A percentile compares a stretch with the other conserved stretches of the same genome.
Conservation (phyloP, 208 protist genomes). For the Angomonas ambiguus region DNA sequence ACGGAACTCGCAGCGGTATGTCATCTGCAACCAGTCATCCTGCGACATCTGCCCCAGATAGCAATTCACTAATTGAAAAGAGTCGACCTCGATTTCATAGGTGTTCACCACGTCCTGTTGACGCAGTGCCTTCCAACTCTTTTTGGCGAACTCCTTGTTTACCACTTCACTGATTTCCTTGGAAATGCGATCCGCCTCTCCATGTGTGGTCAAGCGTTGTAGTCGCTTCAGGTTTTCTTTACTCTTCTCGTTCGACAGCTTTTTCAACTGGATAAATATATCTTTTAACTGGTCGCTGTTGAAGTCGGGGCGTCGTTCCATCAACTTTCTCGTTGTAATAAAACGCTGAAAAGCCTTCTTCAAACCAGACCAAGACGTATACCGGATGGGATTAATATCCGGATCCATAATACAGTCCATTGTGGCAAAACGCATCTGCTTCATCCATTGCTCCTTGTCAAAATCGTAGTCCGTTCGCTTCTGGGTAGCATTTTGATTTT, state of each 20-base stretch:
- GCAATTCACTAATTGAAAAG: slow-evolving; percentile 80
- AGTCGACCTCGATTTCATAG: slow-evolving; percentile 84
- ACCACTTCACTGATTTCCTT: slow-evolving; percentile 73
- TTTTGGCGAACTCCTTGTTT: slow-evolving; percentile 84
- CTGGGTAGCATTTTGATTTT: slow-evolving; percentile 61
- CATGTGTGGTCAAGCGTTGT: slow-evolving; percentile 85
- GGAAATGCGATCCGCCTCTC: slow-evolving; percentile 74
- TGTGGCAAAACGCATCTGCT: slow-evolving; percentile 88
- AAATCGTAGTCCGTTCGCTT: slow-evolving; percentile 89
- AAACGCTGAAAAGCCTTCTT: slow-evolving; percentile 76
- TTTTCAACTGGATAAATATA: slow-evolving; percentile 74
- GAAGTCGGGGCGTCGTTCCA: slow-evolving; percentile 83
- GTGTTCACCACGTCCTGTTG: slow-evolving; percentile 48
- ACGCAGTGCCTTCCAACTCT: slow-evolving; percentile 85
- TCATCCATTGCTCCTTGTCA: slow-evolving; percentile 90
- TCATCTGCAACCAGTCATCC: slow-evolving; percentile 89
- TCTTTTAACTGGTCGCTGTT: slow-evolving; percentile 55
- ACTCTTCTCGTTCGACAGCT: slow-evolving; percentile 53
- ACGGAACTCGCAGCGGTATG: slow-evolving; percentile 78
- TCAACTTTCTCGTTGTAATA: slow-evolving; percentile 85
- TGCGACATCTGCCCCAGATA: slow-evolving; percentile 89
- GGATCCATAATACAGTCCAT: slow-evolving; percentile 93
- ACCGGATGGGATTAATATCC: slow-evolving; percentile 75
- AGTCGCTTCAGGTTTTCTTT: slow-evolving; percentile 58
- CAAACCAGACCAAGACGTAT: slow-evolving; percentile 66